phyloP scores from a whole-genome alignment of 257 asterid genomes.

The Przewalskia tangutica region DNA sequence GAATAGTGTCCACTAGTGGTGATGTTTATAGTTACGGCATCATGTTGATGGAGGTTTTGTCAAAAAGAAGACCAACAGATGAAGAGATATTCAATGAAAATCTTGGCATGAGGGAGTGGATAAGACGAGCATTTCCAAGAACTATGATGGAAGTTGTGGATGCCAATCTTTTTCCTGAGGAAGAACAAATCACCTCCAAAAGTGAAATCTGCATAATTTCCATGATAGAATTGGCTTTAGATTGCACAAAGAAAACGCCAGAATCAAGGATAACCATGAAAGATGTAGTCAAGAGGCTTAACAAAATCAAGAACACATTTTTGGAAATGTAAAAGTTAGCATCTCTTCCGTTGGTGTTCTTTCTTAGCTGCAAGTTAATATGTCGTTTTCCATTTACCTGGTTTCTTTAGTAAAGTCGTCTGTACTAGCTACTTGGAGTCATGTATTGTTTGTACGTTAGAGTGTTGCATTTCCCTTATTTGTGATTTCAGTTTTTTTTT shows the following conservation, averaged over 20 bases:
- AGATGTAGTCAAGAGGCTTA: background rate
- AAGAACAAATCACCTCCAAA: background rate
- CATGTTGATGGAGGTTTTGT: slow-evolving; percentile 22
- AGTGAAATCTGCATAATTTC: background rate
- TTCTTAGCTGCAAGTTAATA: background rate
- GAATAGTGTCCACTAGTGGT: slow-evolving; percentile 17
- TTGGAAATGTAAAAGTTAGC: background rate
- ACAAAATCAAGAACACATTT: background rate
- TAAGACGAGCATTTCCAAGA: background rate
- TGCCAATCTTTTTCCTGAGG: background rate
- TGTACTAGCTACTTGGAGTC: background rate
- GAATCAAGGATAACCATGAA: background rate
- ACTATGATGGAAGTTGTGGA: background rate
- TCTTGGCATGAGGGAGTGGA: slow-evolving; percentile 18
- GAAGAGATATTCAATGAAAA: slow-evolving; percentile 13
- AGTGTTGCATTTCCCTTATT: background rate
- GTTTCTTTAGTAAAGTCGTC: background rate
- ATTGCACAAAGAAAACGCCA: background rate
- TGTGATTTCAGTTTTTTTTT: background rate
- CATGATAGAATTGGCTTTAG: background rate
- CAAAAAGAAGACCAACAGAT: slow-evolving; percentile 19
- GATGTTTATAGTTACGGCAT: slow-evolving; percentile 28
- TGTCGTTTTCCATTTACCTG: background rate
- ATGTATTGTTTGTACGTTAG: background rate
- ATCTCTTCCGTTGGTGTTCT: background rate